A percentile compares a stretch with the other conserved stretches of the same genome.
Conservation (phyloP, 805 yeast genomes). For the Candida germanica region DNA sequence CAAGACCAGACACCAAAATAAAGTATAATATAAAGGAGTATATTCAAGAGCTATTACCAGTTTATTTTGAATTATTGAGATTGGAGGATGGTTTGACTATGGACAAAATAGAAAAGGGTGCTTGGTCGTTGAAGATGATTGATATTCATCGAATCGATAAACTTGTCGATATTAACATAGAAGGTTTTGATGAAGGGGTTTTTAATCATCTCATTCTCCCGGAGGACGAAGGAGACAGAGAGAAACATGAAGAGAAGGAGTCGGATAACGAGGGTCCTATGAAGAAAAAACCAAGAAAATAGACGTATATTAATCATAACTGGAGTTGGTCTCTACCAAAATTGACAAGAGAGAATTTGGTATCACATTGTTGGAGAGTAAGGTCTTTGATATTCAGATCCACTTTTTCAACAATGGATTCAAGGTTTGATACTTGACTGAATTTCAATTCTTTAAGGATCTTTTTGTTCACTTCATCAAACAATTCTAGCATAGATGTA, state of each 20-base stretch:
- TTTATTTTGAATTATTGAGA: constrained; percentile 15
- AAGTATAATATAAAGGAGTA: constrained; percentile 45
- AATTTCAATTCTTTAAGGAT: constrained; percentile 24
- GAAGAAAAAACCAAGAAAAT: background rate
- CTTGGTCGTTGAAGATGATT: constrained; percentile 35
- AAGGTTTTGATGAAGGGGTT: background rate
- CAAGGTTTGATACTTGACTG: constrained; percentile 27
- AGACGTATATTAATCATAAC: background rate
- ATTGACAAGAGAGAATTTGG: constrained; percentile 33
- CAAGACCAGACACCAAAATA: constrained; percentile 25
- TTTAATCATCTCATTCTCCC: background rate
- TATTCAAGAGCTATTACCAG: constrained; percentile 30
- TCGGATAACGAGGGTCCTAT: background rate
- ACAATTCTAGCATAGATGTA: constrained; percentile 17
- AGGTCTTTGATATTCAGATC: constrained; percentile 28
- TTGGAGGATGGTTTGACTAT: constrained; percentile 8
- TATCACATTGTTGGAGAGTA: constrained; percentile 28
- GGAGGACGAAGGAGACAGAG: background rate
- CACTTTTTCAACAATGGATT: constrained; percentile 28
- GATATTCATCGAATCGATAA: constrained; percentile 22
- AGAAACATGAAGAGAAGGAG: background rate
- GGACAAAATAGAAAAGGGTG: constrained; percentile 29
- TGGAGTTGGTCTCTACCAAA: constrained; percentile 17
- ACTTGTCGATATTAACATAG: constrained; percentile 18
- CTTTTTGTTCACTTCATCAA: constrained; percentile 21